Conservation (phyloP, 768 basidiomycete genomes). For the Tricholomella constricta region DNA sequence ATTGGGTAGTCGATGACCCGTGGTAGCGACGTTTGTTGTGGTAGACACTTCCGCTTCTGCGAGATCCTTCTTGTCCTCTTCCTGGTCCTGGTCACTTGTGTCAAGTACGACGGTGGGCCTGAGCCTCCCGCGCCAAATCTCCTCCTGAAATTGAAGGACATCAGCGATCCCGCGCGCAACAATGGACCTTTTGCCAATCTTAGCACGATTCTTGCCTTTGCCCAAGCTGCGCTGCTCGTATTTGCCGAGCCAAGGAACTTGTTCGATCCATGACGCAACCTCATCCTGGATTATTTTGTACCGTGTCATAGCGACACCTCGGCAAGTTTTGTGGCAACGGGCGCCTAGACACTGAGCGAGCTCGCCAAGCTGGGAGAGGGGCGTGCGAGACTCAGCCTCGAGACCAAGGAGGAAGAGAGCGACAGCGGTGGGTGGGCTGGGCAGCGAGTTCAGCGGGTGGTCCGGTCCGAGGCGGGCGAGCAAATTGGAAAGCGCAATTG, state of each 20-base stretch:
- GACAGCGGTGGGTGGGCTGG: constrained; percentile 57
- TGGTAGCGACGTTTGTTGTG: not conserved
- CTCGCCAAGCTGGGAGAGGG: constrained; percentile 54
- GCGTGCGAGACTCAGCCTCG: constrained; percentile 62
- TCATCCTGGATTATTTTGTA: constrained; percentile 68
- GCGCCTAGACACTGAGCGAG: constrained; percentile 58
- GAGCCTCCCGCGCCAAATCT: constrained; percentile 51
- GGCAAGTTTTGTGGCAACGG: constrained; percentile 47
- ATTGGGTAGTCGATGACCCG: no score
- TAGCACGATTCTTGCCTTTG: constrained; percentile 52
- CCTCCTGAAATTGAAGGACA: constrained; percentile 67
- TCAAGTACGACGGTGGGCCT: constrained; percentile 43
- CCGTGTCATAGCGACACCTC: constrained; percentile 62
- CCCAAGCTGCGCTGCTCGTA: constrained; percentile 33
- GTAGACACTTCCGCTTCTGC: not conserved
- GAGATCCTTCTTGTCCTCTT: constrained; percentile 6
- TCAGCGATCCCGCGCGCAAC: constrained; percentile 72
- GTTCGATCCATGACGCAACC: constrained; percentile 57
- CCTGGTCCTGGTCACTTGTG: constrained; percentile 28
- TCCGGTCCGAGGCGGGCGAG: constrained; percentile 39
- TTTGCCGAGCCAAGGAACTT: constrained; percentile 75
- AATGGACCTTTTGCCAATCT: constrained; percentile 60
- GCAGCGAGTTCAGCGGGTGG: constrained; percentile 37
- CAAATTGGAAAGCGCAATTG: constrained; percentile 46
- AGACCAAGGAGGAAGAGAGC: constrained; percentile 70